A percentile compares a stretch with the other conserved stretches of the same genome.
Evolutionary conservation across 352 stramenopile species (phyloP).

Genomic region (Pythium aquatile): DNA sequence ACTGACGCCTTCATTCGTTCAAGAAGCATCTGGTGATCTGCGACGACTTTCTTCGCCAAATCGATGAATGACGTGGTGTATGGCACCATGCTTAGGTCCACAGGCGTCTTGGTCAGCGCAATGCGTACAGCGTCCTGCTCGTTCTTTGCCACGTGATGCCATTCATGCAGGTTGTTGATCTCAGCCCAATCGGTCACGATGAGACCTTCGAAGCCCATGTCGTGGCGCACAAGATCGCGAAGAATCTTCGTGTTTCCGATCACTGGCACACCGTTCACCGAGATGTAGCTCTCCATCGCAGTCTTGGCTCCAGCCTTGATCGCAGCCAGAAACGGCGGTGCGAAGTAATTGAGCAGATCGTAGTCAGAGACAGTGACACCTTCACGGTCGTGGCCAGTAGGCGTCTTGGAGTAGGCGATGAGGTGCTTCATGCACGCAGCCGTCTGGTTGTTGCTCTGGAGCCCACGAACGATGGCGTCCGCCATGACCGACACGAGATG

Average conservation of each 20-base stretch:
- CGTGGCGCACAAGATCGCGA: conserved; percentile 36
- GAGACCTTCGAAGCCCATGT: conserved; percentile 69
- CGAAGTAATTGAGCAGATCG: conserved; percentile 84
- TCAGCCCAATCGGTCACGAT: conserved; percentile 84
- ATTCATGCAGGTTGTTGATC: conserved; percentile 69
- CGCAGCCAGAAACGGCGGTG: conserved; percentile 79
- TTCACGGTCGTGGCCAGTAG: conserved; percentile 78
- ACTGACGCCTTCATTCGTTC: conserved; percentile 19
- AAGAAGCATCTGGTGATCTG: conserved; percentile 17
- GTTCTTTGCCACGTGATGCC: conserved; percentile 47
- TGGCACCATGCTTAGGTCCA: conserved; percentile 84
- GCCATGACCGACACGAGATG: conserved; percentile 81
- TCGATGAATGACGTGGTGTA: conserved; percentile 34
- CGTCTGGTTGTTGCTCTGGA: conserved; percentile 67
- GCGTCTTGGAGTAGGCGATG: conserved; percentile 85
- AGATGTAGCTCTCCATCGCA: conserved; percentile 94
- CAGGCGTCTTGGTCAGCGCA: conserved; percentile 51
- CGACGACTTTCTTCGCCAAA: conserved; percentile 21
- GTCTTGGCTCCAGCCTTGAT: conserved; percentile 79
- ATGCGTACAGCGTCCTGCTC: conserved; percentile 38
- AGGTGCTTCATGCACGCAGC: conserved; percentile 91
- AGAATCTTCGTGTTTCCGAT: conserved; percentile 76
- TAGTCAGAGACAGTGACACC: conserved; percentile 74
- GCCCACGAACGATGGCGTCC: conserved; percentile 66
- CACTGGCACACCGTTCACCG: conserved; percentile 91